Conservation (phyloP, 768 basidiomycete genomes). For the Boletus barrowsii region DNA sequence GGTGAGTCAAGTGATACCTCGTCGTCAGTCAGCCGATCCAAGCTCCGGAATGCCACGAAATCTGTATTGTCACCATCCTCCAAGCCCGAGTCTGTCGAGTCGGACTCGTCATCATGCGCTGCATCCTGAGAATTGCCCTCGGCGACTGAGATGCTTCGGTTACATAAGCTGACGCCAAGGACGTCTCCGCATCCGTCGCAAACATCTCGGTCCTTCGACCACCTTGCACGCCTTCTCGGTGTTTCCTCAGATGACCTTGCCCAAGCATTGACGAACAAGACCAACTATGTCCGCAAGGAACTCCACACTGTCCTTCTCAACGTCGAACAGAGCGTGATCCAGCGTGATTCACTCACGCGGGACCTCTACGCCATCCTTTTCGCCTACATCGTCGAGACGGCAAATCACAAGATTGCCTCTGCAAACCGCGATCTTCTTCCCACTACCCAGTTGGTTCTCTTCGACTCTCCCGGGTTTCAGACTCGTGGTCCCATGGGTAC, state of each 20-base stretch:
- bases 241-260: conserved; percentile 75
- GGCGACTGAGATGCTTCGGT: conserved; percentile 25
- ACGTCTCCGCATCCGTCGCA: conserved; percentile 59
- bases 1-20: too few species aligned
- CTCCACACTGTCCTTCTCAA: conserved; percentile 79
- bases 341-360: conserved; percentile 75
- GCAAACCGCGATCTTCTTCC: conserved; percentile 52
- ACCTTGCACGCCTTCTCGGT: conserved; percentile 71
- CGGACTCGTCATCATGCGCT: too few species aligned
- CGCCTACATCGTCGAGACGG: conserved; percentile 83
- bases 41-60: too few species aligned
- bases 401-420: conserved; percentile 74
- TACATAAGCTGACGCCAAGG: conserved; percentile 61
- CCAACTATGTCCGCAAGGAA: conserved; percentile 87
- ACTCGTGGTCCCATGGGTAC: conserved; percentile 63
- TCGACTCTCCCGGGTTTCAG: conserved; percentile 85
- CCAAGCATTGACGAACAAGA: conserved; percentile 78
- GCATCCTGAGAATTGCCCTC: too few species aligned
- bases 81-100: too few species aligned
- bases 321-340: conserved; percentile 64
- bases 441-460: conserved; percentile 63
- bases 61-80: too few species aligned
- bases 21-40: too few species aligned
- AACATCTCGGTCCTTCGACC: conserved; percentile 57
- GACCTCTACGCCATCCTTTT: conserved; percentile 90